A percentile compares a stretch with the other conserved stretches of the same genome.
Conservation (phyloP, 2,329 filamentous ascomycete genomes). For the Domatiomyces catenatus region DNA sequence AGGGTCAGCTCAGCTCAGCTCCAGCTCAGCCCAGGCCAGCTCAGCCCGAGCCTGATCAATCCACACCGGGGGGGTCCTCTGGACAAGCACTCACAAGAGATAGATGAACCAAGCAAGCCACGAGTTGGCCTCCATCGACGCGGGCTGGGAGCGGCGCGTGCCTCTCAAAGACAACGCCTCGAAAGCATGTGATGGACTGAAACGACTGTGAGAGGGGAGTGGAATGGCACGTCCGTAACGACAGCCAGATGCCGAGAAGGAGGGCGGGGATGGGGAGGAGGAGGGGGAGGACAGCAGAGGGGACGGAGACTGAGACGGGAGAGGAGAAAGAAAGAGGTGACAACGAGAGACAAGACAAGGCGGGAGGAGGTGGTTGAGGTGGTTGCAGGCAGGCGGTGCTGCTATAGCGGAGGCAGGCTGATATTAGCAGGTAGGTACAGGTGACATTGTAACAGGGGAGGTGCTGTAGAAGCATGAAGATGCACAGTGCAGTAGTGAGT, state of each 20-base stretch:
- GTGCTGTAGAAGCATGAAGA: not conserved
- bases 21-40: too few relatives aligned
- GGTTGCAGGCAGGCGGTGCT: not conserved
- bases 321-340: slow-evolving; percentile 10
- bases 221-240: slow-evolving; percentile 6
- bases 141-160: not conserved
- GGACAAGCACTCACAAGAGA: slow-evolving; percentile 25
- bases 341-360: slow-evolving; percentile 12
- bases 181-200: slow-evolving; percentile 1
- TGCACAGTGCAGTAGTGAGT: not conserved
- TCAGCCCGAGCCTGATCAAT: too few relatives aligned
- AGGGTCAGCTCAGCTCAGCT: slow-evolving; percentile 2
- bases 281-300: slow-evolving; percentile 10
- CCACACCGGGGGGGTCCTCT: too few relatives aligned
- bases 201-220: slow-evolving; percentile 18
- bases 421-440: not conserved
- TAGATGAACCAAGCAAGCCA: slow-evolving; percentile 22
- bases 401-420: not conserved
- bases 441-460: not conserved
- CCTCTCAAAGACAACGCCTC: not conserved
- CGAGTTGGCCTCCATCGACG: slow-evolving; percentile 4
- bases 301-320: slow-evolving; percentile 10
- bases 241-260: slow-evolving; percentile 4
- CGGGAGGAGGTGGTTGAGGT: too few relatives aligned
- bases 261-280: slow-evolving; percentile 10